Percentiles rank a stretch among this genome's conserved stretches.
These are phyloP conservation scores for Cyamopsis tetragonoloba DNA, from an alignment of 306 rosid species.

Conservation along the genomic window DNA sequence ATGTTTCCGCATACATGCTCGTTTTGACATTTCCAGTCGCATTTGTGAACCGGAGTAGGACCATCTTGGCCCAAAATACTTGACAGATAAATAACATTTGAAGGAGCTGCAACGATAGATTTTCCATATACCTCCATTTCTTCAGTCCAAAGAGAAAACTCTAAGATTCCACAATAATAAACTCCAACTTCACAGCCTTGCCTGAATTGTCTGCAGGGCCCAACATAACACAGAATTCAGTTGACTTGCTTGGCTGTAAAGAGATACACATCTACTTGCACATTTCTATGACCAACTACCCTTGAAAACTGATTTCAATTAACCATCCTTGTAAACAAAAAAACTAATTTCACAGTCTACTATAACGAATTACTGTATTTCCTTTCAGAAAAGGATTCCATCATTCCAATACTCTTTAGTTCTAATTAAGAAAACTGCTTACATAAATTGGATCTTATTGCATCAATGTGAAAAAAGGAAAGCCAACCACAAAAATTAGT, in stretches of 20 bases:
- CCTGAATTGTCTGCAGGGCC: conserved; percentile 64
- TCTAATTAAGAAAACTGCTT: conserved; percentile 8
- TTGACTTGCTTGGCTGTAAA: conserved; percentile 18
- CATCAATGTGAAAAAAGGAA: not conserved
- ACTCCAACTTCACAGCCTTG: conserved; percentile 39
- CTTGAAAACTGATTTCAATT: conserved; percentile 3
- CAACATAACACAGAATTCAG: conserved; percentile 53
- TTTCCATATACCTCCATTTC: conserved; percentile 89
- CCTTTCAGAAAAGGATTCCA: conserved; percentile 2
- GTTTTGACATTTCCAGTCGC: conserved; percentile 92
- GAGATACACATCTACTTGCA: not conserved
- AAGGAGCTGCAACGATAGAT: conserved; percentile 71
- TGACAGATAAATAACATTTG: conserved; percentile 91
- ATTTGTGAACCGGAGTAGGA: conserved; percentile 65
- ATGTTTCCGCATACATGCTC: conserved; percentile 92
- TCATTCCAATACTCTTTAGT: no score
- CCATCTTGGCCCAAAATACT: conserved; percentile 89
- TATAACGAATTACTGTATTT: conserved; percentile 1
- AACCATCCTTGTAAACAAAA: conserved; percentile 6
- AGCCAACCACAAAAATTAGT: not conserved
- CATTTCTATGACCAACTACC: not conserved
- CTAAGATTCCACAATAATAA: conserved; percentile 45
- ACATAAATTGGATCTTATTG: conserved; percentile 14
- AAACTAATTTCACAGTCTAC: conserved; percentile 5
- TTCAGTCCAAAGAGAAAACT: conserved; percentile 39